Evolutionary conservation across 2,329 filamentous ascomycete species (phyloP).

Genomic region (Aulographum hederae): DNA sequence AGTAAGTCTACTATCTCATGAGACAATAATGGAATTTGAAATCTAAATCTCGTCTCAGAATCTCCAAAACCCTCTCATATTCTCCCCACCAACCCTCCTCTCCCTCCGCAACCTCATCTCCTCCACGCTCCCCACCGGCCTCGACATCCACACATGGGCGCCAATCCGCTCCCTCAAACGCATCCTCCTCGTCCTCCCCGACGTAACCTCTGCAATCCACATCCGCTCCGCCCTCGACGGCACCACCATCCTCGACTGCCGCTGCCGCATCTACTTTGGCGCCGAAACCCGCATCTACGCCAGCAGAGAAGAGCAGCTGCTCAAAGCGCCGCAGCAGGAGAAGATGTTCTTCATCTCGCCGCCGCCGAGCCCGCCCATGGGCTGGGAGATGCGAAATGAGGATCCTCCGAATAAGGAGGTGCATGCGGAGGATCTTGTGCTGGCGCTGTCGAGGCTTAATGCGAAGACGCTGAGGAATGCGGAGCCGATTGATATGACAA

Average conservation of each 20-base stretch:
- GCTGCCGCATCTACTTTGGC: constrained; percentile 47
- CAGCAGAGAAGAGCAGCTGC: constrained; percentile 22
- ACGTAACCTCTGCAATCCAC: constrained; percentile 47
- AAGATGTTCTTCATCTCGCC: constrained; percentile 51
- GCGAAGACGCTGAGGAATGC: constrained; percentile 16
- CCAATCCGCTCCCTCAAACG: constrained; percentile 69
- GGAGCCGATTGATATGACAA: constrained; percentile 11
- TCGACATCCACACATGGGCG: constrained; percentile 63
- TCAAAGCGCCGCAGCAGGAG: constrained; percentile 36
- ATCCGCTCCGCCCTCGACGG: constrained; percentile 59
- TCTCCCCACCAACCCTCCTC: constrained; percentile 54
- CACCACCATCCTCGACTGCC: constrained; percentile 52
- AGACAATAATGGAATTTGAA: not conserved
- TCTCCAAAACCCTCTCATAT: constrained; percentile 54
- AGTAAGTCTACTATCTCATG: constrained; percentile 12
- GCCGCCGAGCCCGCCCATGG: constrained; percentile 43
- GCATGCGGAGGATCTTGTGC: constrained; percentile 41
- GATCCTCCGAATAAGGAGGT: constrained; percentile 48
- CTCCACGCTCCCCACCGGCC: constrained; percentile 39
- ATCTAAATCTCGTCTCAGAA: constrained; percentile 25
- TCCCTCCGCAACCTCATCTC: constrained; percentile 52
- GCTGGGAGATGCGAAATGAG: constrained; percentile 45
- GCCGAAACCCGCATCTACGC: constrained; percentile 27
- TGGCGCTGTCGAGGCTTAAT: constrained; percentile 34
- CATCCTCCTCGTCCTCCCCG: constrained; percentile 64